Conservation (phyloP, 805 yeast genomes). For the Lachancea kluyveri region DNA sequence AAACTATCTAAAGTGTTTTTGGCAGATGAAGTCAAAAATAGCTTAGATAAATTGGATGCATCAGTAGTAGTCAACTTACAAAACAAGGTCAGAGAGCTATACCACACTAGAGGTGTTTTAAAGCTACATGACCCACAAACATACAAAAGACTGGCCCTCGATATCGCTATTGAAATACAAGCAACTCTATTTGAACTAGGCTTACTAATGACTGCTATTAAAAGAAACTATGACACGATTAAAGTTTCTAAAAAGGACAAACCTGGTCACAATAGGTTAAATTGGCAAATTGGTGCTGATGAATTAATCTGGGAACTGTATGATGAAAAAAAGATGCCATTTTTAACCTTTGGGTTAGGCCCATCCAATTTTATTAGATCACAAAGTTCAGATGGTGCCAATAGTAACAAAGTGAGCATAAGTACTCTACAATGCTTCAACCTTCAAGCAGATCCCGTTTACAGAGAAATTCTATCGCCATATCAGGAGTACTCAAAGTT, state of each 20-base stretch:
- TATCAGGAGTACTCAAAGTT: slow-evolving; percentile 20
- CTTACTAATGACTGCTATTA: slow-evolving; percentile 38
- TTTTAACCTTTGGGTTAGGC: slow-evolving; percentile 49
- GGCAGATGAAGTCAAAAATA: slow-evolving; percentile 44
- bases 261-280: slow-evolving; percentile 28
- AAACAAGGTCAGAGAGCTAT: slow-evolving; percentile 40
- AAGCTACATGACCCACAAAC: slow-evolving; percentile 31
- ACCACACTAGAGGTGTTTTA: slow-evolving; percentile 35
- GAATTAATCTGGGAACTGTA: slow-evolving; percentile 54
- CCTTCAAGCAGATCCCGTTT: slow-evolving; percentile 40
- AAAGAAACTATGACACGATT: slow-evolving; percentile 27
- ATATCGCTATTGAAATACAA: slow-evolving; percentile 32
- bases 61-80: slow-evolving; percentile 44
- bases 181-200: slow-evolving; percentile 35
- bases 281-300: slow-evolving; percentile 46
- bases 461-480: slow-evolving; percentile 48
- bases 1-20: slow-evolving; percentile 45
- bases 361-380: slow-evolving; percentile 41
- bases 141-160: slow-evolving; percentile 34
- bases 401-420: slow-evolving; percentile 41
- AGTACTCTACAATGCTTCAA: slow-evolving; percentile 47
- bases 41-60: slow-evolving; percentile 28
- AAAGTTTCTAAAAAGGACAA: slow-evolving; percentile 20
- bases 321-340: slow-evolving; percentile 41
- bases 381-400: slow-evolving; percentile 48